Percentiles rank a stretch among this genome's conserved stretches.
phyloP scores from a whole-genome alignment of 2,329 filamentous ascomycete species.

The Paraconiothyrium sp. region DNA sequence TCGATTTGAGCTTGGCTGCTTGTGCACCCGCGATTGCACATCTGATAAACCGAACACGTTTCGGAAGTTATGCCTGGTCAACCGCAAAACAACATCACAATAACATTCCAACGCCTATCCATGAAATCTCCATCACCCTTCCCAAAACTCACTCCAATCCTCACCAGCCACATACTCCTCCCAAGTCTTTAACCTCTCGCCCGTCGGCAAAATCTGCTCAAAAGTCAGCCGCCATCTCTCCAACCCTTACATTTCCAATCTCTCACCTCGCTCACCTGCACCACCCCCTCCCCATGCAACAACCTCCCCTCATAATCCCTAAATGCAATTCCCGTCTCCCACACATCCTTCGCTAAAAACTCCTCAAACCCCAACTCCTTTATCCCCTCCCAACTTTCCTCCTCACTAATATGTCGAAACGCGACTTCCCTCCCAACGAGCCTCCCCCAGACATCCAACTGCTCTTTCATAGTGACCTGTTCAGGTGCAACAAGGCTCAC shows the following conservation, averaged over 20 bases:
- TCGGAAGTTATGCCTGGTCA: too few species aligned
- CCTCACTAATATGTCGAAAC: constrained; percentile 2
- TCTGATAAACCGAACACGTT: too few species aligned
- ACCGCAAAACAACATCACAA: too few species aligned
- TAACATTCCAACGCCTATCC: too few species aligned
- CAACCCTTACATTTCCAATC: too few species aligned
- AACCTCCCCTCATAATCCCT: neutral
- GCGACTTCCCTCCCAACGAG: neutral
- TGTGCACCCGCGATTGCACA: too few species aligned
- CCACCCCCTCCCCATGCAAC: neutral
- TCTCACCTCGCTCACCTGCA: neutral
- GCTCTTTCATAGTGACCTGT: neutral
- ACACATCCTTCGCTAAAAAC: neutral
- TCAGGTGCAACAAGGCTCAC: neutral
- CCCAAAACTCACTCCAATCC: neutral
- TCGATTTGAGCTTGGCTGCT: too few species aligned
- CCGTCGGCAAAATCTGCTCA: neutral
- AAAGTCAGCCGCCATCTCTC: neutral
- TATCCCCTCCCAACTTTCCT: neutral
- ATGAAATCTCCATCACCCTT: neutral
- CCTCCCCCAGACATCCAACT: neutral
- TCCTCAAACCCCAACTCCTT: neutral
- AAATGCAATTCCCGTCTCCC: neutral
- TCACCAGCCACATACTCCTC: neutral
- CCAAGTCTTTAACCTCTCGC: neutral